A percentile compares a stretch with the other conserved stretches of the same genome.
Conservation (phyloP, 495 filamentous ascomycete genomes). For the Bombardia bombarda region DNA sequence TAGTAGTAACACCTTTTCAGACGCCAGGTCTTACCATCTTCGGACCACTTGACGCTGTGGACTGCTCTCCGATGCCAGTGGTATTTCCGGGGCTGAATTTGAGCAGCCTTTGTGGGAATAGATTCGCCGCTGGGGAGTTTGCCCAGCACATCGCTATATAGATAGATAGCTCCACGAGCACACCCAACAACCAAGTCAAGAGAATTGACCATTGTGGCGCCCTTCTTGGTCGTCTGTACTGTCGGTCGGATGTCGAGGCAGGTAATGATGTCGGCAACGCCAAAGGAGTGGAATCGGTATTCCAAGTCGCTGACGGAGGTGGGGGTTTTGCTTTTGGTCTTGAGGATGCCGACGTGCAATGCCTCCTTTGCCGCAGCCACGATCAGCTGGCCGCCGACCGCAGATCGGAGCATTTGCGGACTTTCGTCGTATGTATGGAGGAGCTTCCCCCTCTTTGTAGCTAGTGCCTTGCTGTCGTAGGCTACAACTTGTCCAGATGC, state of each 20-base stretch:
- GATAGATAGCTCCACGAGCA: slow-evolving; percentile 61
- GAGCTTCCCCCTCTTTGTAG: slow-evolving; percentile 13
- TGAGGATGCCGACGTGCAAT: slow-evolving; percentile 30
- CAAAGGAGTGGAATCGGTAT: slow-evolving; percentile 42
- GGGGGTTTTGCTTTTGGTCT: slow-evolving; percentile 3
- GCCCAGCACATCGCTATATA: slow-evolving; percentile 65
- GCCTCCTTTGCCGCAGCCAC: slow-evolving; percentile 29
- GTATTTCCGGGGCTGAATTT: slow-evolving; percentile 46
- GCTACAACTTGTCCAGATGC: slow-evolving; percentile 33
- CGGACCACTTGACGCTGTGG: slow-evolving; percentile 75
- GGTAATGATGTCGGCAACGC: slow-evolving; percentile 45
- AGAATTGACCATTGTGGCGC: slow-evolving; percentile 24
- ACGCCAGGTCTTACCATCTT: slow-evolving; percentile 61
- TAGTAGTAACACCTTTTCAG: background rate
- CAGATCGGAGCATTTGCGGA: slow-evolving; percentile 25
- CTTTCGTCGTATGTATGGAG: slow-evolving; percentile 24
- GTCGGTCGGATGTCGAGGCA: slow-evolving; percentile 46
- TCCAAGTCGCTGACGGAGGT: slow-evolving; percentile 27
- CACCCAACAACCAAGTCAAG: slow-evolving; percentile 72
- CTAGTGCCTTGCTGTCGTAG: slow-evolving; percentile 22
- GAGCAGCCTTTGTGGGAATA: slow-evolving; percentile 22
- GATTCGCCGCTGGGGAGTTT: slow-evolving; percentile 34
- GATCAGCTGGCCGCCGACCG: slow-evolving; percentile 22
- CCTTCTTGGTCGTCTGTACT: slow-evolving; percentile 22
- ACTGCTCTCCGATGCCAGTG: slow-evolving; percentile 92